Base-by-base conservation (phyloP, 2,329 filamentous ascomycete genomes). In the Blastomyces percursus region DNA sequence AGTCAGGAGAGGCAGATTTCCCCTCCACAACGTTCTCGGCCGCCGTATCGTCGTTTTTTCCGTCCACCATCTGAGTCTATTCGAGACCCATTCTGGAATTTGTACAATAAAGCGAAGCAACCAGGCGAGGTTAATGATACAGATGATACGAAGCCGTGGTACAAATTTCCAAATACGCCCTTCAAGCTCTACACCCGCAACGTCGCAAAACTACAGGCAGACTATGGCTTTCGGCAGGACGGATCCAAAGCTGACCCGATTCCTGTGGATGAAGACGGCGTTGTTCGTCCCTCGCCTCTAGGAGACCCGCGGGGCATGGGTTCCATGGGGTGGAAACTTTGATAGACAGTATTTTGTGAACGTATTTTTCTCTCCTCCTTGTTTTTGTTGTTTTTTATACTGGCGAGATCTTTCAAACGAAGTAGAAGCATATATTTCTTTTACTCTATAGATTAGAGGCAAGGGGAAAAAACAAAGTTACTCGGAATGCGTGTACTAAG, bases 171-270 rank as follows among this genome's bases (percentile, higher is more conserved):
- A 1, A 70, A 73, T 60, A 78, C 76, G 1, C 72, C 74, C 0
- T 75, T 77, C 64, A 77, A 76, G 63, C 64, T 63, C 7, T 78
- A 73, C 71, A 72, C 71, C 14, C 66, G 70, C 42, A 69, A 69
- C 2, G 71, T 75, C 59, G 69, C 71, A 54, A 72, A 74, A 24
- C 65, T 74, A 24, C 62, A 69, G 16, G 62, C 58, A 27, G 73
- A 76, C 55, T 68, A 71, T 2, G 63, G 64, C 32, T 70, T 67
- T 46, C 71, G 71, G 71, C 2, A 46, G 19, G 19, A 56, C 38
- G 27, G 55, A 32, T 61, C 14, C 44, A 56, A 35, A 55, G 65
- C 70, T 21, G 64, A 66, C 3, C 66, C 63, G 16, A 64, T 74
- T n/a, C 66, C 66, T 21, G 61, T 71, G 2, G 72, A 76, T 61